Evolutionary conservation across 2,329 filamentous ascomycete species (phyloP).

Genomic region (Tolypocladium ovalisporum): DNA sequence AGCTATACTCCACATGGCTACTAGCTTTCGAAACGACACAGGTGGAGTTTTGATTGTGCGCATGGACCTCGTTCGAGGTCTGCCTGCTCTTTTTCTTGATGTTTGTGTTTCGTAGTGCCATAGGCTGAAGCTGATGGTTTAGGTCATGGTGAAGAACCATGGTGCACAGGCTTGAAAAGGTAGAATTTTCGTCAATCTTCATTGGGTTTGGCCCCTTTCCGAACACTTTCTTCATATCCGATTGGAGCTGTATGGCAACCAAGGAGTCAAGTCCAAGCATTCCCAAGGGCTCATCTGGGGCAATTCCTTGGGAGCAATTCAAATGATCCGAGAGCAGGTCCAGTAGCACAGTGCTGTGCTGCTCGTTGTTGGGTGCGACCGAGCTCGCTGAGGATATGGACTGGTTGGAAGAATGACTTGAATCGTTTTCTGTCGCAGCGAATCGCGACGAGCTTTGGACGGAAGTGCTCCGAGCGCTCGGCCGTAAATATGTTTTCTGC

Average conservation of each 20-base stretch:
- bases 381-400: neutral
- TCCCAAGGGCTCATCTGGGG: neutral
- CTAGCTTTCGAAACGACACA: too few relatives aligned
- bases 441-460: neutral
- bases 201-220: neutral
- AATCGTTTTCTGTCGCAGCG: neutral
- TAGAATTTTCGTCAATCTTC: neutral
- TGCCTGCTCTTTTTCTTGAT: neutral
- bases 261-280: neutral
- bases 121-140: neutral
- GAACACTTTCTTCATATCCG: neutral
- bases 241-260: neutral
- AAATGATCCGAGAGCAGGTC: neutral
- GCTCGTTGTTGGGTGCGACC: neutral
- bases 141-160: neutral
- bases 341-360: neutral
- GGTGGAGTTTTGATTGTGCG: neutral
- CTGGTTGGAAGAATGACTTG: neutral
- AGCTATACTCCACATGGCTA: neutral
- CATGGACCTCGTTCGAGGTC: neutral
- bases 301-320: neutral
- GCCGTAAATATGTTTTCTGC: neutral
- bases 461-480: neutral
- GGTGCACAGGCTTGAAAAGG: neutral
- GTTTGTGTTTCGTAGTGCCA: too few relatives aligned